Evolutionary conservation across 352 stramenopile genomes (phyloP).

Genomic region (Thalassiosira hispida): DNA sequence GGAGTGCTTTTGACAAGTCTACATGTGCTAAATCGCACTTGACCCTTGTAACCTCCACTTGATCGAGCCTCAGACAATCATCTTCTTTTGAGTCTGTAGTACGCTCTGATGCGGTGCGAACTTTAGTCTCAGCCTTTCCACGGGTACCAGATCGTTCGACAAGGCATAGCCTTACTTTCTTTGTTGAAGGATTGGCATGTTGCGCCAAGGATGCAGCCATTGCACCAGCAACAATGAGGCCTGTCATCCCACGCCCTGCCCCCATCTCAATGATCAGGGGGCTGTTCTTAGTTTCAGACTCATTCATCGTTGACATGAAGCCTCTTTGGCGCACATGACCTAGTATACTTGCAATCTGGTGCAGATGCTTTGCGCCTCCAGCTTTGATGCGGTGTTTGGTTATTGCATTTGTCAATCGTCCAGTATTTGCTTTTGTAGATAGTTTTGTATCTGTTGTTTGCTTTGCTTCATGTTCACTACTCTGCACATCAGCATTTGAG

Average conservation of each 20-base stretch:
- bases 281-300: neutral
- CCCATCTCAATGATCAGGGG: slow-evolving; percentile 75
- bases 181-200: neutral
- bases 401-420: slow-evolving; percentile 44
- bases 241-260: slow-evolving; percentile 76
- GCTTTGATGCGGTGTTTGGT: slow-evolving; percentile 63
- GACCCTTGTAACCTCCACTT: slow-evolving; percentile 62
- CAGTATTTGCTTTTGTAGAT: slow-evolving; percentile 1
- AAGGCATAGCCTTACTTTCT: slow-evolving; percentile 63
- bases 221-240: slow-evolving; percentile 64
- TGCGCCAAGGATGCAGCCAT: slow-evolving; percentile 19
- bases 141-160: slow-evolving; percentile 72
- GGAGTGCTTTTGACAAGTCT: slow-evolving; percentile 52
- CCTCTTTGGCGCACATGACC: slow-evolving; percentile 61
- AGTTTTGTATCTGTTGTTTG: neutral
- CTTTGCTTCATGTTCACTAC: slow-evolving; percentile 9
- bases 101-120: slow-evolving; percentile 50
- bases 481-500: neutral
- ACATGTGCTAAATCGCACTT: slow-evolving; percentile 80
- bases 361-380: slow-evolving; percentile 70
- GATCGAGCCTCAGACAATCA: slow-evolving; percentile 44
- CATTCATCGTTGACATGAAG: slow-evolving; percentile 24
- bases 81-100: slow-evolving; percentile 33
- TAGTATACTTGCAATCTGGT: slow-evolving; percentile 76
- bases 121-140: slow-evolving; percentile 76